Evolutionary conservation across 495 filamentous ascomycete species (phyloP), one percentile per base, ranked within the genome.

Genomic region (Xylaria palmicola): DNA sequence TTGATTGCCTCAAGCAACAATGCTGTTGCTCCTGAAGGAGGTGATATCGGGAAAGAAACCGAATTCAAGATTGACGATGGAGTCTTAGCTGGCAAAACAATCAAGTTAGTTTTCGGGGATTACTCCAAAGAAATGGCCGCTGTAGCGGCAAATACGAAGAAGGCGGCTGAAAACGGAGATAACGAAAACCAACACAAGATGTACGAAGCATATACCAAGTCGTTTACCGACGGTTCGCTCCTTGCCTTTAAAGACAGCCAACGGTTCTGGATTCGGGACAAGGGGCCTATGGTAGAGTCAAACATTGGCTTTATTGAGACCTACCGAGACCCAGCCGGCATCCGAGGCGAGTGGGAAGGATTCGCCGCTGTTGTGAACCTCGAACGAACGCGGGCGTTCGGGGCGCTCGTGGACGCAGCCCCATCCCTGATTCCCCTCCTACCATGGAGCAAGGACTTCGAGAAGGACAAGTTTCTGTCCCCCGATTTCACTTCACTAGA

Each of bases 291-390:
- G 72, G 86, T 98, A 17, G 94, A 98, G 73, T 89, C 83, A 17
- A 93, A 98, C 72, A 85, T 98, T 57, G 94, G 94, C 1, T 98
- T 98, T 68, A 88, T 98, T 40, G 94, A 98, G 76, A 96, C 93
- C 0, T 98, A 98, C 69, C 85, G 94, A 51, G 94, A 98, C 71
- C 94, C 94, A 1, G 89, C 91, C 55, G 93, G 94, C 47, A 86
- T 96, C 10, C 82, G 93, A 52, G 93, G 90, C n/a, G 94, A 98
- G 71, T 98, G 94, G 94, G 93, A 98, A 73, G 93, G 92, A 0
- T 94, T 96, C 67, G 90, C 90, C 53, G 89, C 89, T 32, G 80
- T 90, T 64, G 88, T 90, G 60, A 81, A 81, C 63, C 68, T 92
- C 68, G 94, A 97, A 71, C 88, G 92, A 8, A 98, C 94, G 1